phyloP scores from a whole-genome alignment of 352 stramenopile species.

The Pythium sukuiense region DNA sequence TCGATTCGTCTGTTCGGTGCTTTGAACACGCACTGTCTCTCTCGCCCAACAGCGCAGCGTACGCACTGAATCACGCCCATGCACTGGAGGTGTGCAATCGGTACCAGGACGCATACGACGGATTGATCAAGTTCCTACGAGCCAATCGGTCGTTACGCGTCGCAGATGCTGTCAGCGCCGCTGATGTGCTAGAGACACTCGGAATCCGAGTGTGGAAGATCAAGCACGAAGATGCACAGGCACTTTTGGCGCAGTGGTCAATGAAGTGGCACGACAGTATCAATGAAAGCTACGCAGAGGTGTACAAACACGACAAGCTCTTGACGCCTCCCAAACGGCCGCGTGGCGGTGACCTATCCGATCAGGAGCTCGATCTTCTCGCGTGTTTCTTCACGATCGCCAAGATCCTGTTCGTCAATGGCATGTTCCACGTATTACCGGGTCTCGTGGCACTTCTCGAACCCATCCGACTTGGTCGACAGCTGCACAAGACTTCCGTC shows the following conservation, averaged over 20 bases:
- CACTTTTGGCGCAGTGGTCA: not conserved
- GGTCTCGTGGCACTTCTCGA: constrained; percentile 64
- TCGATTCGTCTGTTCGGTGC: constrained; percentile 53
- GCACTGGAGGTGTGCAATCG: constrained; percentile 45
- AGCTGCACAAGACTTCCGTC: constrained; percentile 81
- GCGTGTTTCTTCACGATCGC: constrained; percentile 78
- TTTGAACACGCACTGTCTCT: constrained; percentile 51
- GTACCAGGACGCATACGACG: constrained; percentile 45
- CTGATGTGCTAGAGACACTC: constrained; percentile 37
- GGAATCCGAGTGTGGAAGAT: constrained; percentile 30
- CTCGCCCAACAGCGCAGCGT: constrained; percentile 46
- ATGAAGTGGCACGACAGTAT: constrained; percentile 15
- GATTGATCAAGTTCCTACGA: constrained; percentile 43
- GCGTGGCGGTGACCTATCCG: constrained; percentile 9
- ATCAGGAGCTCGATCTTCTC: constrained; percentile 75
- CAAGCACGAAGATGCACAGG: not conserved
- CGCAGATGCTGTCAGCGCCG: constrained; percentile 27
- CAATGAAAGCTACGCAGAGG: constrained; percentile 13
- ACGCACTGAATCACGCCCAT: constrained; percentile 70
- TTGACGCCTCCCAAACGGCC: not conserved
- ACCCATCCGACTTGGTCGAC: constrained; percentile 48
- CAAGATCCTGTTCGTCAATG: constrained; percentile 86
- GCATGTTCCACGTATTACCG: constrained; percentile 46
- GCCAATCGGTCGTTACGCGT: constrained; percentile 40
- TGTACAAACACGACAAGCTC: constrained; percentile 4